Evolutionary conservation across 306 rosid genomes (phyloP).

Genomic region (Quercus agrifolia): DNA sequence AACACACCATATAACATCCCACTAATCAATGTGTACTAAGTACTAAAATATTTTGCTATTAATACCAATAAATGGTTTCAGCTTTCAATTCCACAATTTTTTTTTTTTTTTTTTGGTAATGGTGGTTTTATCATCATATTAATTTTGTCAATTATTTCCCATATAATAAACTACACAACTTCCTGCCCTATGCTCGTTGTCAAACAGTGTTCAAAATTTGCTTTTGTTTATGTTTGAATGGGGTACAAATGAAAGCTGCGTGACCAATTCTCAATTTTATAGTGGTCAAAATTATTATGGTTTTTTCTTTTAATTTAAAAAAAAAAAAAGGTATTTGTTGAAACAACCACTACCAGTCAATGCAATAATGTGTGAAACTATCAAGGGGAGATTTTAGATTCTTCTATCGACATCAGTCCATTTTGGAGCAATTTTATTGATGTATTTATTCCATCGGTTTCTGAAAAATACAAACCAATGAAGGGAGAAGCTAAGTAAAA

Average conservation of each 20-base stretch:
- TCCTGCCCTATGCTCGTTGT: background rate
- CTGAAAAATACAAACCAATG: no score
- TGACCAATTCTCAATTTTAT: background rate
- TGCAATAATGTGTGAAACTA: no score
- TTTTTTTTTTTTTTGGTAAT: background rate
- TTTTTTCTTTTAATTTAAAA: no score
- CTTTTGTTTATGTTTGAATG: background rate
- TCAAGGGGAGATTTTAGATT: no score
- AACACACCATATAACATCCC: background rate
- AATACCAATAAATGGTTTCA: background rate
- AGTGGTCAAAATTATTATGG: background rate
- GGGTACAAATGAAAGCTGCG: background rate
- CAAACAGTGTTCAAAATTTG: background rate
- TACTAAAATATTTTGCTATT: background rate
- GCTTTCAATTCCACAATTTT: no score
- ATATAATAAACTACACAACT: background rate
- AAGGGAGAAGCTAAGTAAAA: no score
- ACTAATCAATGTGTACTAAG: background rate
- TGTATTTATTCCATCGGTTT: no score
- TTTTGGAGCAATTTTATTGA: no score
- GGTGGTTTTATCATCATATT: background rate
- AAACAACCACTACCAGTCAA: no score
- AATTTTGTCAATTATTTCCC: background rate
- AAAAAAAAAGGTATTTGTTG: no score
- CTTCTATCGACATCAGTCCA: no score